Base-by-base conservation (phyloP, 768 basidiomycete genomes). In the Myochromella boudieri region DNA sequence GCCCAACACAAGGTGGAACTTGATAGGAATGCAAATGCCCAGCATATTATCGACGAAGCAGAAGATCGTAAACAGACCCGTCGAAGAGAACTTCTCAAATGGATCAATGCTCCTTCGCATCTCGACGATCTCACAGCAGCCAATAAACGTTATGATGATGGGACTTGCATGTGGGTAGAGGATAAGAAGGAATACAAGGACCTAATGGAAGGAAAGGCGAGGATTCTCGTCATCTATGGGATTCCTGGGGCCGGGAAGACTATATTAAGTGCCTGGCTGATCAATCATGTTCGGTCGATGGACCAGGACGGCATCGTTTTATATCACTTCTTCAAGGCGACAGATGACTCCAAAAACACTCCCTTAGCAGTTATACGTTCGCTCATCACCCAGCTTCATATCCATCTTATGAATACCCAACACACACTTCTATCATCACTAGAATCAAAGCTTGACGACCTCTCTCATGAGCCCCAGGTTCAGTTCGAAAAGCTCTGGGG, bases 241-340 rank as follows among this genome's bases (percentile, higher is more conserved):
- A 43, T 46, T 1, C 40, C 45, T 3, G 50, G 50, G 1, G 40
- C 45, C 2, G 45, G 50, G 3, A 51, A 51, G 28, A 51, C 50
- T 4, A 22, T 51, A 11, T 33, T 51, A 37, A 51, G 45, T 24
- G 42, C 50, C 6, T 46, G 50, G 50, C 28, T 51, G 12, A 42
- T 51, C 41, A 37, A 25, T 3, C 3, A 36, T n/a, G 24, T 21
- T 9, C 27, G 27, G 10, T 1, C 17, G 20, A 34, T 4, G 1
- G 14, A 22, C 11, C 14, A 18, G 4, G 14, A 42, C 18, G 10
- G 15, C 7, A 8, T 51, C 1, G 27, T 46, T 11, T 37, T 51
- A 24, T 46, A 46, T 33, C 51, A 52, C n/a, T 48, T 38, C n/a
- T 52, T 52, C 37, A 52, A 47, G 31, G 42, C 15, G 20, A 32